Percentiles rank a stretch among this genome's conserved stretches.
Conservation (phyloP, 2,329 filamentous ascomycete species). For the Exophiala alcalophila region DNA sequence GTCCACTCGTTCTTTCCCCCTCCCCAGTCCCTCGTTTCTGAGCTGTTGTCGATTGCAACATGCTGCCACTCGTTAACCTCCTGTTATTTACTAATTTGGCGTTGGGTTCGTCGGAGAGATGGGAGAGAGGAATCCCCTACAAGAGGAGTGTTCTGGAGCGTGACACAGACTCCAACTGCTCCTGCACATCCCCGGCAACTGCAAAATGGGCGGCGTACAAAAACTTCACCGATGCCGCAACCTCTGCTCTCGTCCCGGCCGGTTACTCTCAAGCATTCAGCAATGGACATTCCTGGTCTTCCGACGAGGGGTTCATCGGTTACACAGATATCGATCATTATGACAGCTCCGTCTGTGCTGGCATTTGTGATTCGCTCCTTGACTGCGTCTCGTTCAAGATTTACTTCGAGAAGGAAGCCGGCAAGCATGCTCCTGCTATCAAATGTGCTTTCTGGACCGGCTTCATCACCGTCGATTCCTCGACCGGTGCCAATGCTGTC, state of each 20-base stretch:
- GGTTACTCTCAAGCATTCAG: slow-evolving; percentile 22
- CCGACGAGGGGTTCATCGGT: slow-evolving; percentile 24
- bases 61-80: slow-evolving; percentile 27
- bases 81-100: slow-evolving; percentile 22
- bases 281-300: slow-evolving; percentile 21
- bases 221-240: slow-evolving; percentile 14
- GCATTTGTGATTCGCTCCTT: slow-evolving; percentile 19
- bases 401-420: slow-evolving; percentile 25
- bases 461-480: slow-evolving; percentile 2
- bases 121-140: slow-evolving; percentile 8
- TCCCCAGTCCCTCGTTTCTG: slow-evolving; percentile 5
- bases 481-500: slow-evolving; percentile 14
- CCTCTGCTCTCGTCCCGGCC: slow-evolving; percentile 14
- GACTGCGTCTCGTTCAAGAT: slow-evolving; percentile 26
- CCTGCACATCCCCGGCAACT: slow-evolving; percentile 15
- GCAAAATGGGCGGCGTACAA: slow-evolving; percentile 15
- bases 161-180: slow-evolving; percentile 19
- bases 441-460: slow-evolving; percentile 27
- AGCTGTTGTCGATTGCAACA: slow-evolving; percentile 26
- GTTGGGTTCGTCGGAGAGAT: slow-evolving; percentile 16
- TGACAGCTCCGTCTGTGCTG: slow-evolving; percentile 21
- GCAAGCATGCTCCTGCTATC: slow-evolving; percentile 2
- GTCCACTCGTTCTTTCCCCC: slow-evolving; percentile 21
- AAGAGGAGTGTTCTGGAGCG: slow-evolving; percentile 16
- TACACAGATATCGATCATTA: slow-evolving; percentile 23